Evolutionary conservation across 176 grass and related monocot species (phyloP).

Genomic region (Aegilops longissima): DNA sequence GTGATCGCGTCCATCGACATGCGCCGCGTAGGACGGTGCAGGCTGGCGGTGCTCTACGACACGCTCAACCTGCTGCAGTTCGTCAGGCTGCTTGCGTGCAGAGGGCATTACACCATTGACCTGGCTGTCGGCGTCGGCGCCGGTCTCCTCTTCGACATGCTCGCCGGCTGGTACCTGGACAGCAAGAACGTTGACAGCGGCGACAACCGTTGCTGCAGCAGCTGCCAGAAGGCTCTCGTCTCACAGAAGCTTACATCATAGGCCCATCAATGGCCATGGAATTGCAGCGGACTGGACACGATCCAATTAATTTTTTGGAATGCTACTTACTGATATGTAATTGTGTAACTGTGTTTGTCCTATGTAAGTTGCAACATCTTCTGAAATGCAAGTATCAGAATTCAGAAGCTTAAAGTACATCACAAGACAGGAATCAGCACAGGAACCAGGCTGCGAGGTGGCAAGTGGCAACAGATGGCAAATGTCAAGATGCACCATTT

Average conservation of each 20-base stretch:
- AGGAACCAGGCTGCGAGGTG: background rate
- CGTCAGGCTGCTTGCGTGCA: constrained; percentile 85
- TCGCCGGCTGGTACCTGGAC: constrained; percentile 66
- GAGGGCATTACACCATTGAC: constrained; percentile 95
- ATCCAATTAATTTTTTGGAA: constrained; percentile 6
- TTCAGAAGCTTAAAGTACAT: background rate
- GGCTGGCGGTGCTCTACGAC: constrained; percentile 67
- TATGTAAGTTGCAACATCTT: background rate
- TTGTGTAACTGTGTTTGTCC: constrained; percentile 4
- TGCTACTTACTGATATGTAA: constrained; percentile 22
- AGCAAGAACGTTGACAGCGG: constrained; percentile 20
- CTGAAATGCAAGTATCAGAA: constrained; percentile 14
- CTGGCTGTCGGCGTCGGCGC: constrained; percentile 80
- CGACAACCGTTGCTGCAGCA: constrained; percentile 41
- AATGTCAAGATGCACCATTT: constrained; percentile 5
- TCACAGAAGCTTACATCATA: constrained; percentile 32
- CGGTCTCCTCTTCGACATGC: constrained; percentile 67
- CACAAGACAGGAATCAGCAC: background rate
- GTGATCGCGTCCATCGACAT: constrained; percentile 87
- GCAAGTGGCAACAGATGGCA: background rate
- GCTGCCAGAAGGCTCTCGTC: constrained; percentile 35
- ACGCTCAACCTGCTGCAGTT: constrained; percentile 67
- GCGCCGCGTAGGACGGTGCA: constrained; percentile 49
- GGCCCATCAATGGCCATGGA: background rate
- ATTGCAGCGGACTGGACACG: background rate